Percentiles rank a stretch among this genome's conserved stretches.
Evolutionary conservation across 78 protist genomes (phyloP).

Genomic region (Mastigamoeba balamuthi): DNA sequence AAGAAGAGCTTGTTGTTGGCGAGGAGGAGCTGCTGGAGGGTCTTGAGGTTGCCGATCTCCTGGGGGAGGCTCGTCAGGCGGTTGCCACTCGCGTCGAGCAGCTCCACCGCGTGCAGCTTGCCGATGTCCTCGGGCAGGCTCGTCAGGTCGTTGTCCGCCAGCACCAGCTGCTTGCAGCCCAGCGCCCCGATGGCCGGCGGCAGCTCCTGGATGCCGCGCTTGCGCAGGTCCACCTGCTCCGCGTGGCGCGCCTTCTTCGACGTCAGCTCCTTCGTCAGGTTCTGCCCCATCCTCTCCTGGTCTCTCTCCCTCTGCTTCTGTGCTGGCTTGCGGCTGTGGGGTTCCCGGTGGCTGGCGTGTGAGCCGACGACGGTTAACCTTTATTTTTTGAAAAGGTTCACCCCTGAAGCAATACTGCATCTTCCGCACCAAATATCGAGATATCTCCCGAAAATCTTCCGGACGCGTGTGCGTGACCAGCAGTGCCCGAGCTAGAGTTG

Average conservation of each 20-base stretch:
- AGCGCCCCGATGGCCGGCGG: slow-evolving; percentile 52
- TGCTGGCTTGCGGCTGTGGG: too few relatives aligned
- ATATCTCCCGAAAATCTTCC: too few relatives aligned
- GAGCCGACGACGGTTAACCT: too few relatives aligned
- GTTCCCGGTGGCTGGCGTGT: too few relatives aligned
- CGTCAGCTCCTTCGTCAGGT: not conserved
- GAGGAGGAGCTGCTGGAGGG: slow-evolving; percentile 23
- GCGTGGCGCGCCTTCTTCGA: slow-evolving; percentile 25
- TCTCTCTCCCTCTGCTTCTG: too few relatives aligned
- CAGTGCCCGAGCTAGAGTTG: too few relatives aligned
- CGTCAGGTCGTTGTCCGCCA: slow-evolving; percentile 47
- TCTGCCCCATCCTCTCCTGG: too few relatives aligned
- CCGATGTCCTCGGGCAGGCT: slow-evolving; percentile 59
- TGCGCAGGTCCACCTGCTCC: slow-evolving; percentile 49
- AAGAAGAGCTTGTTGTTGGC: slow-evolving; percentile 48
- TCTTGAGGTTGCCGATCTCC: slow-evolving; percentile 30
- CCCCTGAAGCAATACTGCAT: too few relatives aligned
- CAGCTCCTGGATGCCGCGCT: slow-evolving; percentile 35
- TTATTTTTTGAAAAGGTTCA: too few relatives aligned
- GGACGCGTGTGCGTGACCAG: too few relatives aligned
- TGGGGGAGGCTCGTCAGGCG: slow-evolving; percentile 44
- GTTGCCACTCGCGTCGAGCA: slow-evolving; percentile 34
- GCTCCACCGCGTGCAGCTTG: slow-evolving; percentile 22
- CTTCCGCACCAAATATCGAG: too few relatives aligned
- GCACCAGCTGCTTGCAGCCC: slow-evolving; percentile 40